phyloP scores from a whole-genome alignment of 768 basidiomycete species.

The Lentinula sp. region DNA sequence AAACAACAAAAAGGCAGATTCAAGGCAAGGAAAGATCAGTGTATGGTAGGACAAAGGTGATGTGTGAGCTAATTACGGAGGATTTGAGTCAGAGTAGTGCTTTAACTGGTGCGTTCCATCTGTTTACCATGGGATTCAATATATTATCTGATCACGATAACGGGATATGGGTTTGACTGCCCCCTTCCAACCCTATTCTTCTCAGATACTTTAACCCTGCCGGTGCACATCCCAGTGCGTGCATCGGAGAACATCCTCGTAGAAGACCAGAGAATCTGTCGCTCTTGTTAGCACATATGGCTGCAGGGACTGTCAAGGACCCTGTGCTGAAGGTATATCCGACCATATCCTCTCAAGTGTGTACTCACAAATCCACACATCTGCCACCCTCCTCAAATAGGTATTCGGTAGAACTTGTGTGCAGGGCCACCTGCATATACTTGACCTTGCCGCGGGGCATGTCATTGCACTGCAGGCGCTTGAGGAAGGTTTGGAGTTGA shows the following conservation, averaged over 20 bases:
- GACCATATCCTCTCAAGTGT: background rate
- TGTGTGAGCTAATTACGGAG: conserved; percentile 85
- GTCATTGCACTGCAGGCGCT: conserved; percentile 87
- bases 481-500: conserved; percentile 39
- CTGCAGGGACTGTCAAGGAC: conserved; percentile 78
- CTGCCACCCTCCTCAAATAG: conserved; percentile 59
- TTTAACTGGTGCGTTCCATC: background rate
- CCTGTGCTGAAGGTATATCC: conserved; percentile 28
- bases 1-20: conserved; percentile 45
- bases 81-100: conserved; percentile 56
- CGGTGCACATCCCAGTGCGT: conserved; percentile 93
- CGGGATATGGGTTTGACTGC: conserved; percentile 44
- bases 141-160: too few species aligned
- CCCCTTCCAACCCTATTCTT: conserved; percentile 76
- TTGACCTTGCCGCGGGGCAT: conserved; percentile 97
- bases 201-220: conserved; percentile 99
- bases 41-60: conserved; percentile 92
- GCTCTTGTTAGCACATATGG: conserved; percentile 92
- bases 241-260: conserved; percentile 91
- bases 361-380: conserved; percentile 7
- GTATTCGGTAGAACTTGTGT: conserved; percentile 98
- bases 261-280: conserved; percentile 94
- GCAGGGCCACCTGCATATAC: conserved; percentile 87
- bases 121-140: too few species aligned
- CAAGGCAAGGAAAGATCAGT: conserved; percentile 72